Percentiles rank a stretch among this genome's conserved stretches.
These are phyloP conservation scores for Endocarpon pusillum DNA, from an alignment of 495 filamentous ascomycete species.

Conservation along the genomic window DNA sequence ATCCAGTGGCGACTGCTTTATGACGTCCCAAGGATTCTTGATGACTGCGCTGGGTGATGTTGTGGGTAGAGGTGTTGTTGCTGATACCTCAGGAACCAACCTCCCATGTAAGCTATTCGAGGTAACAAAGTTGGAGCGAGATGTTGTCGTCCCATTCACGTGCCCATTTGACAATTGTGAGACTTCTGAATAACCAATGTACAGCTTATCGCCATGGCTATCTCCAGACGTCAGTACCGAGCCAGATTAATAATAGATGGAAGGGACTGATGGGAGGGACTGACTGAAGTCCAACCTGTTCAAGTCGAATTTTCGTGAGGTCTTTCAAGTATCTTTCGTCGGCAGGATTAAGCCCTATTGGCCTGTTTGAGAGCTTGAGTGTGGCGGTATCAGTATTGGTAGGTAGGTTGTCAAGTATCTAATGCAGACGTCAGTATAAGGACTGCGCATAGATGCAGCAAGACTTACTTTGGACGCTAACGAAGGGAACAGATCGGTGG, in stretches of 20 bases:
- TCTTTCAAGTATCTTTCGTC: constrained; percentile 52
- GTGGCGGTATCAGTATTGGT: constrained; percentile 54
- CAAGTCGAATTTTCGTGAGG: constrained; percentile 48
- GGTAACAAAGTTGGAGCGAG: constrained; percentile 29
- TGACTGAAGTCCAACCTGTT: constrained; percentile 55
- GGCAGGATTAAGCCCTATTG: constrained; percentile 51
- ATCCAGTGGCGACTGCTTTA: constrained; percentile 74
- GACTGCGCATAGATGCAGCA: neutral
- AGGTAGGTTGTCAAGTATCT: constrained; percentile 49
- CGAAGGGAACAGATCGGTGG: constrained; percentile 27
- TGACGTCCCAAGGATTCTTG: constrained; percentile 86
- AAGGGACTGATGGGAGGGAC: constrained; percentile 5
- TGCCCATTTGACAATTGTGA: constrained; percentile 31
- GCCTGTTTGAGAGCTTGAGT: constrained; percentile 66
- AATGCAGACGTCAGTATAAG: constrained; percentile 3
- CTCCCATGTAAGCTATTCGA: no score
- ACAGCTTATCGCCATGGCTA: constrained; percentile 86
- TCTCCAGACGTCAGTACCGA: constrained; percentile 7
- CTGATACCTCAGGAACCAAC: constrained; percentile 46
- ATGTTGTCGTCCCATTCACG: constrained; percentile 16
- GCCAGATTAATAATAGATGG: constrained; percentile 1
- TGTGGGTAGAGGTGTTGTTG: constrained; percentile 44
- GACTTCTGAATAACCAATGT: constrained; percentile 54
- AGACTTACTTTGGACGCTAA: constrained; percentile 26
- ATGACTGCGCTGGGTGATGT: constrained; percentile 43